Evolutionary conservation across 768 basidiomycete species (phyloP).

Genomic region (Flagelloscypha sp.): DNA sequence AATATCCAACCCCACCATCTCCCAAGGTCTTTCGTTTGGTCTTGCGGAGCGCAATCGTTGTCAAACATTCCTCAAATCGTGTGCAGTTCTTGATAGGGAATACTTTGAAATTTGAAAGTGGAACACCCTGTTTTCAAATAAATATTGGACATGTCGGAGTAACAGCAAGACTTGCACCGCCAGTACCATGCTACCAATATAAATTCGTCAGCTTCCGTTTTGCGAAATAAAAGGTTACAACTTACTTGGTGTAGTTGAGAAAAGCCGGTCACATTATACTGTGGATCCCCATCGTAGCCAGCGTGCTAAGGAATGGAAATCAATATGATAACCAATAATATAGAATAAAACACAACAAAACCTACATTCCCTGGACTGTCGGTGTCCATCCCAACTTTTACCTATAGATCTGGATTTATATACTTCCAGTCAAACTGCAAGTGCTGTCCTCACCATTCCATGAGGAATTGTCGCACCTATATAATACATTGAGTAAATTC

Average conservation of each 20-base stretch:
- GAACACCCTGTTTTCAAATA: constrained; percentile 28
- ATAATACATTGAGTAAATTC: not conserved
- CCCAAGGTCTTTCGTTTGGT: constrained; percentile 36
- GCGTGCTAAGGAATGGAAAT: constrained; percentile 30
- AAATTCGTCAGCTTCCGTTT: not conserved
- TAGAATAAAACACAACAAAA: constrained; percentile 1
- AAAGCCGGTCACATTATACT: constrained; percentile 41
- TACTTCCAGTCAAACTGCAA: too few relatives aligned
- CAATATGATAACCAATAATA: constrained; percentile 31
- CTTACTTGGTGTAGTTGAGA: constrained; percentile 50
- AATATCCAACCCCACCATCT: constrained; percentile 29
- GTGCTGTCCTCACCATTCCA: too few relatives aligned
- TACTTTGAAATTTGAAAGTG: constrained; percentile 56
- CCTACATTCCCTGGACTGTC: constrained; percentile 53
- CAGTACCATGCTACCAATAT: constrained; percentile 35
- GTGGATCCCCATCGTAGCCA: constrained; percentile 28
- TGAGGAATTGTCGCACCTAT: constrained; percentile 56
- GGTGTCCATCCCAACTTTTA: constrained; percentile 60
- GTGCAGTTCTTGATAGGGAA: constrained; percentile 46
- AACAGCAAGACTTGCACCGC: constrained; percentile 34
- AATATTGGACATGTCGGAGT: not conserved
- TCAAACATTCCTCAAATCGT: constrained; percentile 44
- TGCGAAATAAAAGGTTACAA: too few relatives aligned
- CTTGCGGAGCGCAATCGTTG: constrained; percentile 38
- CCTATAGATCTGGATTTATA: too few relatives aligned